phyloP scores from a whole-genome alignment of 176 grass and related monocot species.

The Phragmites australis region DNA sequence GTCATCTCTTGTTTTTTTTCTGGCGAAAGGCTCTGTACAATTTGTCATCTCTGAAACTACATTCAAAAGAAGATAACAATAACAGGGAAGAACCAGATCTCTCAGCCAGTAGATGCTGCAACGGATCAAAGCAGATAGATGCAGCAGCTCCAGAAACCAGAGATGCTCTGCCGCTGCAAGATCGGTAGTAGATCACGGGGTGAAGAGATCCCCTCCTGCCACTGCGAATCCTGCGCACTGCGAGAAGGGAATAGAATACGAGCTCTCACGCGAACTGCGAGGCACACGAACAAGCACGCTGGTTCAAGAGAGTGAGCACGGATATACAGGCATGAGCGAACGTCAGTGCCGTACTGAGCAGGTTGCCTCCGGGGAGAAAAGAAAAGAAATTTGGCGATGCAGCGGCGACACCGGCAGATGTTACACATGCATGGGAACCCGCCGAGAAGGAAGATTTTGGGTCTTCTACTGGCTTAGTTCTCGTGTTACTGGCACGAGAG shows the following conservation, averaged over 20 bases:
- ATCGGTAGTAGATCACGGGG: constrained; percentile 3
- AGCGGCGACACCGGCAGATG: neutral
- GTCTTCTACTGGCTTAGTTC: neutral
- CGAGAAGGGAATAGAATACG: neutral
- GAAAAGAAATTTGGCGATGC: neutral
- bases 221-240: constrained; percentile 7
- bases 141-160: neutral
- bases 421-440: neutral
- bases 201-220: neutral
- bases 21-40: neutral
- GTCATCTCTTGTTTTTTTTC: neutral
- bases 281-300: constrained; percentile 12
- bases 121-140: neutral
- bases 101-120: neutral
- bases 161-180: constrained; percentile 1
- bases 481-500: no score
- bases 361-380: neutral
- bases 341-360: neutral
- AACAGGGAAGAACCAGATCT: neutral
- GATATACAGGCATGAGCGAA: neutral
- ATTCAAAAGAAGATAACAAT: no score
- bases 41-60: neutral
- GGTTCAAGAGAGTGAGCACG: constrained; percentile 23
- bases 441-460: no score
- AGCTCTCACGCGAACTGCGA: neutral